Percentiles rank a stretch among this genome's conserved stretches.
Evolutionary conservation across 2,329 filamentous ascomycete genomes (phyloP).

Genomic region (Colletotrichum cuscutae): DNA sequence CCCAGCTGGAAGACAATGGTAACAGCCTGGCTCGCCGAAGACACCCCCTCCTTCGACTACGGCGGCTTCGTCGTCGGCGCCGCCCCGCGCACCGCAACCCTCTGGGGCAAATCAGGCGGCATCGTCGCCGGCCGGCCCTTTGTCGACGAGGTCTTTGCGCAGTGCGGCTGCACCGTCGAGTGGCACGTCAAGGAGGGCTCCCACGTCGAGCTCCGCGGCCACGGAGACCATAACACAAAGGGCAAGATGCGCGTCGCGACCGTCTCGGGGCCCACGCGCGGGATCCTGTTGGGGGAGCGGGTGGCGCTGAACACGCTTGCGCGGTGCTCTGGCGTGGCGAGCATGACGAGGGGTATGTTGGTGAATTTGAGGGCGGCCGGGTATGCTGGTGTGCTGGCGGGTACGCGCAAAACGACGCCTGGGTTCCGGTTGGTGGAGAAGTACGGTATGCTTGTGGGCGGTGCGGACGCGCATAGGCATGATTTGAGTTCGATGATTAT

Average conservation of each 20-base stretch:
- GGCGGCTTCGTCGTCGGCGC: slow-evolving; percentile 96
- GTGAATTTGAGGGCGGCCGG: slow-evolving; percentile 70
- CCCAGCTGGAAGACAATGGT: slow-evolving; percentile 85
- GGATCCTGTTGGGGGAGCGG: slow-evolving; percentile 87
- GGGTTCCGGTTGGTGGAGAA: slow-evolving; percentile 97
- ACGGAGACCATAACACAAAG: slow-evolving; percentile 50
- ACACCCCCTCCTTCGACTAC: slow-evolving; percentile 96
- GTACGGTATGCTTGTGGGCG: slow-evolving; percentile 96
- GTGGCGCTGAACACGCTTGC: slow-evolving; percentile 92
- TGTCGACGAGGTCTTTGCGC: slow-evolving; percentile 91
- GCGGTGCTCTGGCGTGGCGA: slow-evolving; percentile 91
- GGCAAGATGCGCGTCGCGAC: slow-evolving; percentile 76
- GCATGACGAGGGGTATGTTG: slow-evolving; percentile 68
- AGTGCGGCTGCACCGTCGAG: slow-evolving; percentile 90
- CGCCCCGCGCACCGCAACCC: slow-evolving; percentile 68
- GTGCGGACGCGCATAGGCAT: slow-evolving; percentile 90
- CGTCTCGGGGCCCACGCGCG: slow-evolving; percentile 83
- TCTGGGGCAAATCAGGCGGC: slow-evolving; percentile 78
- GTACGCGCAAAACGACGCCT: slow-evolving; percentile 96
- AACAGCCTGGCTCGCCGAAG: slow-evolving; percentile 89
- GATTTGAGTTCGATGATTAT: slow-evolving; percentile 96
- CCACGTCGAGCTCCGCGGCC: slow-evolving; percentile 64
- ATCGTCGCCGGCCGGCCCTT: slow-evolving; percentile 93
- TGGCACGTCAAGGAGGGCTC: slow-evolving; percentile 87
- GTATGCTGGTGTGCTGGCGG: slow-evolving; percentile 86